These are phyloP conservation scores for Podaxis pistillaris DNA, from an alignment of 768 basidiomycete species.

Conservation along the genomic window DNA sequence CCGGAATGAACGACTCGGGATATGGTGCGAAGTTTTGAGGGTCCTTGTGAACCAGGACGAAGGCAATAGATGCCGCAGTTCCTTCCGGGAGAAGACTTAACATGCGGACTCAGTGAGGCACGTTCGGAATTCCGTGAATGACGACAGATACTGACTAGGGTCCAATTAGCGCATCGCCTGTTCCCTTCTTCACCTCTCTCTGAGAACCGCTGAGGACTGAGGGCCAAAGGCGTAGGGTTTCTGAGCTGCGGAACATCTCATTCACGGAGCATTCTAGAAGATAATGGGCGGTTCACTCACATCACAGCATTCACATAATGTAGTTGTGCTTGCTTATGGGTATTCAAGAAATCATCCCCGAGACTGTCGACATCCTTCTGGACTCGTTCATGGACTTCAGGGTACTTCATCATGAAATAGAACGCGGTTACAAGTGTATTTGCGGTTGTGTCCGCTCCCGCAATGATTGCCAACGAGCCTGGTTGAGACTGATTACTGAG, in stretches of 20 bases:
- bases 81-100: slow-evolving; percentile 38
- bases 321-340: slow-evolving; percentile 22
- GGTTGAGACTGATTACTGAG: neutral
- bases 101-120: neutral
- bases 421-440: slow-evolving; percentile 25
- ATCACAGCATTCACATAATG: slow-evolving; percentile 33
- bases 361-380: slow-evolving; percentile 27
- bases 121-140: neutral
- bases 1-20: slow-evolving; percentile 37
- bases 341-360: slow-evolving; percentile 20
- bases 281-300: slow-evolving; percentile 22
- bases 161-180: slow-evolving; percentile 28
- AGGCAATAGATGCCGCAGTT: slow-evolving; percentile 35
- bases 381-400: slow-evolving; percentile 23
- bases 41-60: slow-evolving; percentile 37
- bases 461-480: slow-evolving; percentile 28
- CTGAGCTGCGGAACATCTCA: slow-evolving; percentile 27
- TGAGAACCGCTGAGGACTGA: slow-evolving; percentile 33
- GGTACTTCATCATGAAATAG: slow-evolving; percentile 26
- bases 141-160: neutral
- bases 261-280: neutral
- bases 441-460: slow-evolving; percentile 32
- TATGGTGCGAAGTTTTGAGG: slow-evolving; percentile 36
- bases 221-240: slow-evolving; percentile 36
- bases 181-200: slow-evolving; percentile 29